phyloP scores from a whole-genome alignment of 2,329 filamentous ascomycete species.

The Xylariaceae sp. region DNA sequence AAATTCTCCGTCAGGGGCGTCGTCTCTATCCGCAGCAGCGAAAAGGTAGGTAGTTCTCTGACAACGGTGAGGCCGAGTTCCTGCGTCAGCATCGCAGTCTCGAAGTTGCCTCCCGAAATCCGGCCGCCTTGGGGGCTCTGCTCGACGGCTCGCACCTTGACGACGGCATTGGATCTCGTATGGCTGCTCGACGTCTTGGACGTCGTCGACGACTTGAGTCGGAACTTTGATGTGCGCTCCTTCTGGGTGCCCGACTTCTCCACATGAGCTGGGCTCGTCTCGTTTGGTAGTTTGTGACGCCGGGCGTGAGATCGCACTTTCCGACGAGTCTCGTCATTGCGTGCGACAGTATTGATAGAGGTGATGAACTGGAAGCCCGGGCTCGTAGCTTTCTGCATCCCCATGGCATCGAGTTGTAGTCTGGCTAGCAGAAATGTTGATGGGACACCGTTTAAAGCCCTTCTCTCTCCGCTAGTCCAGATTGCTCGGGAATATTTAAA shows the following conservation, averaged over 20 bases:
- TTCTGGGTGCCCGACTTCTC: conserved; percentile 26
- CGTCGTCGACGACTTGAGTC: conserved; percentile 17
- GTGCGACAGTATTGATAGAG: conserved; percentile 30
- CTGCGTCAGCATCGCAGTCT: conserved; percentile 22
- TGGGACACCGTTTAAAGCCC: no score
- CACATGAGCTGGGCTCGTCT: conserved; percentile 17
- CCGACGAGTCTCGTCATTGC: conserved; percentile 31
- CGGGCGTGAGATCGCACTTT: conserved; percentile 30
- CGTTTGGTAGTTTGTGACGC: conserved; percentile 27
- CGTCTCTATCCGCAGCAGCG: conserved; percentile 28
- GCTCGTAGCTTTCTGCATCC: no score
- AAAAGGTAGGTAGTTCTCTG: conserved; percentile 27
- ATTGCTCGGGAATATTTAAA: no score
- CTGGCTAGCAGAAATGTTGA: no score
- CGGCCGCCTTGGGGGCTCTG: conserved; percentile 1
- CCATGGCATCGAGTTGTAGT: no score
- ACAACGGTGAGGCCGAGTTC: conserved; percentile 27
- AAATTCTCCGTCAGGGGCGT: conserved; percentile 28
- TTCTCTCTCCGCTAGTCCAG: no score
- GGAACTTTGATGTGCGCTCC: conserved; percentile 29
- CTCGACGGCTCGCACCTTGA: background rate
- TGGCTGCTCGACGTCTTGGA: background rate
- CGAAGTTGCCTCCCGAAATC: conserved; percentile 12
- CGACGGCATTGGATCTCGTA: background rate
- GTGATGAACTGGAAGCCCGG: conserved; percentile 29